Conservation (phyloP, 768 basidiomycete species). For the Mycena vulgaris region DNA sequence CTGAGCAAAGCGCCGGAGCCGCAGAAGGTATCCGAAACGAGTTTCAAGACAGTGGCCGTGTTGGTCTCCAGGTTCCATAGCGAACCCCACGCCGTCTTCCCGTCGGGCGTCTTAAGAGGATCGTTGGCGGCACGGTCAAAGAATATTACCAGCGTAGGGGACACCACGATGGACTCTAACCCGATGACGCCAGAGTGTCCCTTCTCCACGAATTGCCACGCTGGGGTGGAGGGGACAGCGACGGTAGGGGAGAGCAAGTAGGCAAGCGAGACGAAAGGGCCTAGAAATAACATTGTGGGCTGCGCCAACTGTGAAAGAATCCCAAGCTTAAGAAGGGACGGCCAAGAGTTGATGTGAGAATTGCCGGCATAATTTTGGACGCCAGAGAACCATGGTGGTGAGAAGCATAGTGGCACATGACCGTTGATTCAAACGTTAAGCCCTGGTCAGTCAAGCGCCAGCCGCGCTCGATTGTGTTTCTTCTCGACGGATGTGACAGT, state of each 20-base stretch:
- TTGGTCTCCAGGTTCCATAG: constrained; percentile 67
- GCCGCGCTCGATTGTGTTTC: no score
- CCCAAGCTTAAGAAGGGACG: constrained; percentile 7
- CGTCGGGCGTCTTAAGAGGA: constrained; percentile 57
- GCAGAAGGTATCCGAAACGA: constrained; percentile 73
- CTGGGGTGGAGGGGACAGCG: constrained; percentile 9
- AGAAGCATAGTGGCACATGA: constrained; percentile 13
- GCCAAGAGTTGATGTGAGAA: neutral
- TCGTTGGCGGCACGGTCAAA: constrained; percentile 68
- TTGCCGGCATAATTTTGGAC: no score
- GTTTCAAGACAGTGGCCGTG: constrained; percentile 65
- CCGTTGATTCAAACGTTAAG: no score
- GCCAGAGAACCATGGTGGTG: no score
- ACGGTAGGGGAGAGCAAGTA: constrained; percentile 20
- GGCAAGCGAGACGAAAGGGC: constrained; percentile 23
- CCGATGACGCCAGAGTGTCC: no score
- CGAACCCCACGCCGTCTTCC: constrained; percentile 66
- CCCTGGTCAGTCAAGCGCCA: no score
- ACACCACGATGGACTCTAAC: no score
- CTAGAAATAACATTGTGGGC: constrained; percentile 29
- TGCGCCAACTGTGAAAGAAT: neutral
- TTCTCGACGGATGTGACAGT: no score
- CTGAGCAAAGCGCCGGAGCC: constrained; percentile 65
- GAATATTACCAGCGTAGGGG: no score
- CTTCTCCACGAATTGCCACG: constrained; percentile 28